These are phyloP conservation scores for Pyrenophora graminea DNA, from an alignment of 2,329 filamentous ascomycete genomes.

Conservation along the genomic window DNA sequence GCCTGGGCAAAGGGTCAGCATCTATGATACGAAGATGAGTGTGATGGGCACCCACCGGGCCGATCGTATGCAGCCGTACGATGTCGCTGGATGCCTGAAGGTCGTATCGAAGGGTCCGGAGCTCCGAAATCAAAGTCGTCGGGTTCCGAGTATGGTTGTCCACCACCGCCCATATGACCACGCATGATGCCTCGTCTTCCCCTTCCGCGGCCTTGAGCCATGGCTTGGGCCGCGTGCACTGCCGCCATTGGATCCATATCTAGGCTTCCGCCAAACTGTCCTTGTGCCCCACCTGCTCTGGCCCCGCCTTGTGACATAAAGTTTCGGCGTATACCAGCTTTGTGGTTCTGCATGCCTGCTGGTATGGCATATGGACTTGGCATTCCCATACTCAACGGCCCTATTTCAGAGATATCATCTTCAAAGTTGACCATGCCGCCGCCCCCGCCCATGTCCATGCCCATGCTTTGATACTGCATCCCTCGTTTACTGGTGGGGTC, in stretches of 20 bases:
- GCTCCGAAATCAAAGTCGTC: conserved; percentile 8
- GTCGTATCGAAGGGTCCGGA: background rate
- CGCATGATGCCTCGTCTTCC: background rate
- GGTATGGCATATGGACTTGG: conserved; percentile 8
- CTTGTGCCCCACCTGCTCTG: background rate
- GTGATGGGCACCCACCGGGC: conserved; percentile 2
- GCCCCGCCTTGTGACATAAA: conserved; percentile 9
- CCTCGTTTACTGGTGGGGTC: conserved; percentile 3
- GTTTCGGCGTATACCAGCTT: conserved; percentile 2
- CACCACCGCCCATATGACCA: background rate
- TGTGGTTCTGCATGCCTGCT: conserved; percentile 5
- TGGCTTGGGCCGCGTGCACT: conserved; percentile 1
- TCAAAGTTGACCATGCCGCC: conserved; percentile 6
- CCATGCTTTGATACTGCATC: conserved; percentile 6
- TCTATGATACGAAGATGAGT: background rate
- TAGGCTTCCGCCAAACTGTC: background rate
- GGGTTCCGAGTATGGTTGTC: conserved; percentile 1
- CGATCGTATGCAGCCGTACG: background rate
- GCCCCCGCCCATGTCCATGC: background rate
- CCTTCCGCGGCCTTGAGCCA: conserved; percentile 7
- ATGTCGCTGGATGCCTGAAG: background rate
- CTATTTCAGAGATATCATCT: conserved; percentile 16
- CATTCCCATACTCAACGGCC: conserved; percentile 10
- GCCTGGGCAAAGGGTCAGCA: conserved; percentile 2
- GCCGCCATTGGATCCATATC: conserved; percentile 1